Evolutionary conservation across 2,329 filamentous ascomycete species (phyloP).

Genomic region (Harringtonia aguacate): DNA sequence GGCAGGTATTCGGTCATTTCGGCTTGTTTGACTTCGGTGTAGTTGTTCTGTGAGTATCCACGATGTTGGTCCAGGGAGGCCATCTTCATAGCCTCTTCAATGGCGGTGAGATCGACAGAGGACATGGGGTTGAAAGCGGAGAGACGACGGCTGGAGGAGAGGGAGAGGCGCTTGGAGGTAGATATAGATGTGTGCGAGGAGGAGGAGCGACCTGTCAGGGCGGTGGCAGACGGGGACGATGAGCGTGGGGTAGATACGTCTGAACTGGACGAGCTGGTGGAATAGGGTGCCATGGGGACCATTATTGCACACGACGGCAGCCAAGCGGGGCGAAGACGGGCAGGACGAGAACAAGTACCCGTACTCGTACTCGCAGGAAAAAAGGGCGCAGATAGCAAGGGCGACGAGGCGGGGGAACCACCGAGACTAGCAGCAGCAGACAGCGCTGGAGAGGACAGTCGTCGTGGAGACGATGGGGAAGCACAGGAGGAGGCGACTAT

Average conservation of each 20-base stretch:
- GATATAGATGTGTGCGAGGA: constrained; percentile 40
- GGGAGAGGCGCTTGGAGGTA: constrained; percentile 39
- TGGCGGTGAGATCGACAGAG: constrained; percentile 42
- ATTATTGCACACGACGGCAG: constrained; percentile 14
- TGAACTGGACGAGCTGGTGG: constrained; percentile 30
- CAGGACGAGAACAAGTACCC: background rate
- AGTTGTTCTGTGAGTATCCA: constrained; percentile 48
- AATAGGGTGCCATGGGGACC: constrained; percentile 31
- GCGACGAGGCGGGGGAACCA: background rate
- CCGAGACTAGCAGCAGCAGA: constrained; percentile 1
- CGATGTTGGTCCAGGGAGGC: constrained; percentile 48
- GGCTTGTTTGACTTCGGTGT: constrained; percentile 43
- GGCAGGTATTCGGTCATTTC: constrained; percentile 41
- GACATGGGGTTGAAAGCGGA: constrained; percentile 45
- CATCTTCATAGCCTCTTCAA: constrained; percentile 51
- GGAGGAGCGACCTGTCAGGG: constrained; percentile 19
- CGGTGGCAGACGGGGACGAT: constrained; percentile 30
- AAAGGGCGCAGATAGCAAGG: background rate
- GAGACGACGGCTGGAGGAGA: constrained; percentile 37
- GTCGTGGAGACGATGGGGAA: background rate
- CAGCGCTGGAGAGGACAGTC: background rate
- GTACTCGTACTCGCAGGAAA: too few species aligned
- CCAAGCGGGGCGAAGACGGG: background rate
- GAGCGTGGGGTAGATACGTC: constrained; percentile 46
- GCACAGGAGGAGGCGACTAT: background rate